Evolutionary conservation across 208 protist species (phyloP).

Genomic region (Acanthamoeba lenticulata): DNA sequence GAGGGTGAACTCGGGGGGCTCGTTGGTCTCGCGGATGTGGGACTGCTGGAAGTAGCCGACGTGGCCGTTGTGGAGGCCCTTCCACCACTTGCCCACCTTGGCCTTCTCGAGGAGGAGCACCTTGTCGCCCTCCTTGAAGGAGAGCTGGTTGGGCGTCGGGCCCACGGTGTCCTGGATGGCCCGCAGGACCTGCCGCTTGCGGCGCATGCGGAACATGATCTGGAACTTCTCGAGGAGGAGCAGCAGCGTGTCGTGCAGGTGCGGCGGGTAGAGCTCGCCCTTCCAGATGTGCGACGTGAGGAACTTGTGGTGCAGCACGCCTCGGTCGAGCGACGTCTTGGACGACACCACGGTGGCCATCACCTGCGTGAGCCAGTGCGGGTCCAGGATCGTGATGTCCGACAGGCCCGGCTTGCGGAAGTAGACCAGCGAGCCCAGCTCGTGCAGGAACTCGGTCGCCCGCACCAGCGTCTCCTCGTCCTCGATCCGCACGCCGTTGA

Average conservation of each 20-base stretch:
- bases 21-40: background rate
- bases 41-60: background rate
- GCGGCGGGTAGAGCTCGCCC: constrained; percentile 17
- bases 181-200: background rate
- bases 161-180: background rate
- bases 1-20: constrained; percentile 36
- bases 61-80: constrained; percentile 14
- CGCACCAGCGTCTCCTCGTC: constrained; percentile 48
- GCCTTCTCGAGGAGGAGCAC: constrained; percentile 19
- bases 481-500: background rate
- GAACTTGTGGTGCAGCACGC: constrained; percentile 60
- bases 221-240: constrained; percentile 61
- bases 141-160: constrained; percentile 36
- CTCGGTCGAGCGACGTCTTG: constrained; percentile 52
- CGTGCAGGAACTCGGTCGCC: constrained; percentile 37
- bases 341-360: constrained; percentile 64
- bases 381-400: constrained; percentile 61
- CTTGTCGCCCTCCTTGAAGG: constrained; percentile 38
- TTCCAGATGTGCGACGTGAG: constrained; percentile 67
- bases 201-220: constrained; percentile 53
- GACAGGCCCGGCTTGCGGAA: constrained; percentile 55
- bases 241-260: constrained; percentile 54
- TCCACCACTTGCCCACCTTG: constrained; percentile 61
- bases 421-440: constrained; percentile 60
- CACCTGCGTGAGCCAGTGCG: constrained; percentile 53